Conservation (phyloP, 108 stramenopile genomes). For the Nitzschia inconspicua region DNA sequence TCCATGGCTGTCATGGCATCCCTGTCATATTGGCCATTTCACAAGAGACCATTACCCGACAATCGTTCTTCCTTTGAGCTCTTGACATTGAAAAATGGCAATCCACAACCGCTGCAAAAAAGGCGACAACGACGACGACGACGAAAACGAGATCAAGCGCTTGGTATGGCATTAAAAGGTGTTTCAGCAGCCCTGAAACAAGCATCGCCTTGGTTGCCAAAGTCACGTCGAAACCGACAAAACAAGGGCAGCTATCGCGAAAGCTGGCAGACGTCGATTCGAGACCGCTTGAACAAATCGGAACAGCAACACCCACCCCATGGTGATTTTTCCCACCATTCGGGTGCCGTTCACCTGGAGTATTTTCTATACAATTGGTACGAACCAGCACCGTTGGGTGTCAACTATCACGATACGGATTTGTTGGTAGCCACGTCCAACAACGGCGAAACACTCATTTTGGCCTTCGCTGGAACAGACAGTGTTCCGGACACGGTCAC, state of each 20-base stretch:
- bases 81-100: background rate
- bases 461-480: constrained; percentile 52
- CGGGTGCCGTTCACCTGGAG: no score
- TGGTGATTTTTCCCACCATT: no score
- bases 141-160: background rate
- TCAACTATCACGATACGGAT: constrained; percentile 59
- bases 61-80: background rate
- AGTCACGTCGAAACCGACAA: no score
- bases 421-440: constrained; percentile 35
- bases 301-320: no score
- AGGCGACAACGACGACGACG: background rate
- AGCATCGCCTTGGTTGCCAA: no score
- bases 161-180: no score
- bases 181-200: no score
- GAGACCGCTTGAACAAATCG: no score
- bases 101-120: background rate
- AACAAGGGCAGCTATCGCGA: no score
- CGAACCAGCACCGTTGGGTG: constrained; percentile 27
- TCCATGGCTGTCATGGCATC: constrained; percentile 37
- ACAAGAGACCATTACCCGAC: constrained; percentile 11
- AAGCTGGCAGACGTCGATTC: no score
- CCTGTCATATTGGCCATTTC: constrained; percentile 48
- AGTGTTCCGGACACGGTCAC: constrained; percentile 43
- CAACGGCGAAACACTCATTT: constrained; percentile 11
- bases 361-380: constrained; percentile 46